Evolutionary conservation across 495 filamentous ascomycete species (phyloP), one percentile per base, ranked within the genome.

Genomic region (Podospora pseudocomata): DNA sequence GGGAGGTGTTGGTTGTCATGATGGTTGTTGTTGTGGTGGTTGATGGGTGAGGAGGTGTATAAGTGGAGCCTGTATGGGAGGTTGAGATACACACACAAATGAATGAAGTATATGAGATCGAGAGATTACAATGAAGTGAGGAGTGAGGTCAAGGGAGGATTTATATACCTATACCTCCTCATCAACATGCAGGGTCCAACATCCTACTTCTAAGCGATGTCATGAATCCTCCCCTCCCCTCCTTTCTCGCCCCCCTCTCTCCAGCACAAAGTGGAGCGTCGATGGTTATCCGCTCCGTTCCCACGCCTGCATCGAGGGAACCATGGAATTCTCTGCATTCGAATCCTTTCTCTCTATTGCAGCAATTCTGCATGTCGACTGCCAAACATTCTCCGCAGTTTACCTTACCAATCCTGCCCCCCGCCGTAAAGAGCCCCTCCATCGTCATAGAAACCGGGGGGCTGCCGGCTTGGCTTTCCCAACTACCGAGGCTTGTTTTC

Each of bases 1-100:
- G 23, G 9, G 63, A 39, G 4, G 68, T 71, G 34, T 68, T 30
- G 27, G 68, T 65, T 23, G 59, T 11, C 23, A 18, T 32, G 59
- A n/a, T 61, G 59, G 19, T 11, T 26, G 19, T 58, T 20, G n/a
- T 56, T 6, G 7, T 58, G 23, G 6, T 20, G 55, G 0, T 58
- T 58, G n/a, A 13, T 32, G 15, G 15, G 20, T 18, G 54, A 56
- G 56, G 23, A 11, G 0, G 23, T 5, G 54, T 18, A 18, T 18
- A 56, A 56, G 5, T 23, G 23, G 54, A 20, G 20, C 20, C 18
- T 58, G 56, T 27, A 23, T 58, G 20, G 20, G 15, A 20, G 5
- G 4, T 7, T 20, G 16, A 20, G 56, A 20, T 11, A 58, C 3
- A 58, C 23, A 20, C 23, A 27, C 19, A 58, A 7, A 20, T 57